Conservation (phyloP, 2,329 filamentous ascomycete species). For the Pestalotiopsis sp. region DNA sequence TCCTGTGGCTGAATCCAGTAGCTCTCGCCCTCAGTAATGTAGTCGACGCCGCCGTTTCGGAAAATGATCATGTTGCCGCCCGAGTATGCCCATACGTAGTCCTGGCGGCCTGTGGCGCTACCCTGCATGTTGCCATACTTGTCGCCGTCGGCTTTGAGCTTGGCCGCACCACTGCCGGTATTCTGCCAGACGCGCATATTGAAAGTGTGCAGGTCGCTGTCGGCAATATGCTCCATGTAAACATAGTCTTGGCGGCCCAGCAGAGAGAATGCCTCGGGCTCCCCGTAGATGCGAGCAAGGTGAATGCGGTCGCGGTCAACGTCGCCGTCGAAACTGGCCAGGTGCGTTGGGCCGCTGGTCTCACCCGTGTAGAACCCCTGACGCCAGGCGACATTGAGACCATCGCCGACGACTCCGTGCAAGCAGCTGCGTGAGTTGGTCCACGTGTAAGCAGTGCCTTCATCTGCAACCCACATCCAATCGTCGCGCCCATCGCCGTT, state of each 20-base stretch:
- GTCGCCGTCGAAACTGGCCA: constrained; percentile 5
- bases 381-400: constrained; percentile 25
- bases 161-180: constrained; percentile 21
- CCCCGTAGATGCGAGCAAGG: constrained; percentile 28
- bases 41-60: constrained; percentile 14
- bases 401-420: constrained; percentile 21
- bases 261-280: constrained; percentile 1
- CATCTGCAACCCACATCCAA: constrained; percentile 25
- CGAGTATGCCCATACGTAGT: constrained; percentile 26
- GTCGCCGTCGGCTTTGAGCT: constrained; percentile 29
- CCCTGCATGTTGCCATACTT: constrained; percentile 34
- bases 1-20: constrained; percentile 15
- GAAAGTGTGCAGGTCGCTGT: constrained; percentile 15
- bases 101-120: constrained; percentile 22
- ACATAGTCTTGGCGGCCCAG: constrained; percentile 20
- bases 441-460: constrained; percentile 21
- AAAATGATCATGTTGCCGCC: constrained; percentile 19
- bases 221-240: constrained; percentile 18
- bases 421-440: constrained; percentile 27
- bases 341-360: constrained; percentile 18
- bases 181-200: constrained; percentile 24
- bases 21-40: constrained; percentile 4
- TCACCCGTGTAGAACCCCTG: constrained; percentile 16
- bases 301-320: constrained; percentile 19
- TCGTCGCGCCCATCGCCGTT: constrained; percentile 25